phyloP scores from a whole-genome alignment of 2,329 filamentous ascomycete species.

The Phialophora verrucosa region DNA sequence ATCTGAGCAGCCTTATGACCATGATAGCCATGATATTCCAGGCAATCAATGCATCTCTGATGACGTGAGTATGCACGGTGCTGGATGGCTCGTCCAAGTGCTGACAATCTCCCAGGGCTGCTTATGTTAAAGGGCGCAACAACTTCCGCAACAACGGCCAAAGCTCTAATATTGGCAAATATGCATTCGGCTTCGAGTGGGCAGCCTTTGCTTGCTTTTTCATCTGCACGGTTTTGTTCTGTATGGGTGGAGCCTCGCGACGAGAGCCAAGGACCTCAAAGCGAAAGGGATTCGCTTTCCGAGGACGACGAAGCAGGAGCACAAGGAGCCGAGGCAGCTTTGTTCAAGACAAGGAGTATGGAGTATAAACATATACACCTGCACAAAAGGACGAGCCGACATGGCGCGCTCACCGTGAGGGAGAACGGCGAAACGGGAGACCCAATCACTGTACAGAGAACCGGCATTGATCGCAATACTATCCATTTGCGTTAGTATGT shows the following conservation, averaged over 20 bases:
- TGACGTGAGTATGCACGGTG: constrained; percentile 64
- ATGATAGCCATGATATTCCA: constrained; percentile 65
- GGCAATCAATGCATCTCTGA: constrained; percentile 60
- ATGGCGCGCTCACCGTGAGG: neutral
- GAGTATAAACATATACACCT: constrained; percentile 17
- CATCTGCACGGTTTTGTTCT: constrained; percentile 63
- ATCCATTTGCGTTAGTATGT: neutral
- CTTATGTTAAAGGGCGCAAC: constrained; percentile 63
- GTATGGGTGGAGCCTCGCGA: constrained; percentile 49
- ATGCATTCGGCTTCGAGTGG: constrained; percentile 69
- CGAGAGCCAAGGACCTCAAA: constrained; percentile 20
- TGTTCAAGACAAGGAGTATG: constrained; percentile 41
- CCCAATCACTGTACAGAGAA: constrained; percentile 17
- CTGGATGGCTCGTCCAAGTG: constrained; percentile 1
- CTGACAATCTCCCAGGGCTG: constrained; percentile 55
- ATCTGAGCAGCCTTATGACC: constrained; percentile 59
- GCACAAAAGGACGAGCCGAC: neutral
- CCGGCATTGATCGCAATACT: neutral
- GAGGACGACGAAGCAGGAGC: constrained; percentile 37
- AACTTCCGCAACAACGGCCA: constrained; percentile 59
- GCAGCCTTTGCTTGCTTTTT: constrained; percentile 61
- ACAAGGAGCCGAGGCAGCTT: constrained; percentile 42
- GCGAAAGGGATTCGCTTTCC: constrained; percentile 23
- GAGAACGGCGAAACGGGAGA: neutral
- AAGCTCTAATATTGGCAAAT: constrained; percentile 58